Conservation (phyloP, 805 yeast genomes). For the Cyberlindnera misumaiensis region DNA sequence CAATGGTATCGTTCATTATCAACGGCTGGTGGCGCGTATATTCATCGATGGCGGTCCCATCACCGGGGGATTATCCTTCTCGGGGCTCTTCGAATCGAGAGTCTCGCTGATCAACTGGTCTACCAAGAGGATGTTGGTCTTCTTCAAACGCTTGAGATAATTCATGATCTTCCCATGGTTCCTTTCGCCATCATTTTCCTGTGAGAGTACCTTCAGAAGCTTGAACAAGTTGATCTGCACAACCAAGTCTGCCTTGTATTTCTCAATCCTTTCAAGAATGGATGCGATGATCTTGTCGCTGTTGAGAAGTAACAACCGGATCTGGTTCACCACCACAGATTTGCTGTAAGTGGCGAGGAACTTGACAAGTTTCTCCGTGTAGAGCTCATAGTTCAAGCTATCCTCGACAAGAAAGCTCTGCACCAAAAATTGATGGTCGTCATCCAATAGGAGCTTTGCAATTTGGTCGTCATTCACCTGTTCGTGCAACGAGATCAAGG, state of each 20-base stretch:
- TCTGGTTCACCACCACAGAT: conserved; percentile 15
- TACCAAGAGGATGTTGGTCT: conserved; percentile 13
- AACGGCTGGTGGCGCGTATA: no score
- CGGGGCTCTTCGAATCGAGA: conserved; percentile 19
- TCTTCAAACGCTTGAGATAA: conserved; percentile 4
- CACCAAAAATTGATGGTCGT: conserved; percentile 28
- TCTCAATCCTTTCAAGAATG: conserved; percentile 9
- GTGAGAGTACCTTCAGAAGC: conserved; percentile 12
- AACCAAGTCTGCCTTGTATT: conserved; percentile 9
- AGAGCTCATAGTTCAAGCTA: conserved; percentile 37
- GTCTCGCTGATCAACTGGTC: conserved; percentile 21
- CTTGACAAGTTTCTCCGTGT: conserved; percentile 34
- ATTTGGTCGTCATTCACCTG: conserved; percentile 26
- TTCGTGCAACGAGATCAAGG: conserved; percentile 40
- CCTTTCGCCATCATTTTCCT: conserved; percentile 7
- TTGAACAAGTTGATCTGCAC: conserved; percentile 18
- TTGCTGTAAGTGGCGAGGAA: conserved; percentile 17
- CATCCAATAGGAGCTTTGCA: conserved; percentile 20
- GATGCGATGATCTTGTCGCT: conserved; percentile 8
- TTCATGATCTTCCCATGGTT: conserved; percentile 10
- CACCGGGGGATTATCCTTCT: no score
- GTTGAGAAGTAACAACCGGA: conserved; percentile 16
- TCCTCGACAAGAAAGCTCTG: conserved; percentile 35
- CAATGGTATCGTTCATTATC: no score
- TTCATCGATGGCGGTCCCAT: conserved; percentile 26